Base-by-base conservation (phyloP, 2,329 filamentous ascomycete species). In the Biscogniauxia sp. region DNA sequence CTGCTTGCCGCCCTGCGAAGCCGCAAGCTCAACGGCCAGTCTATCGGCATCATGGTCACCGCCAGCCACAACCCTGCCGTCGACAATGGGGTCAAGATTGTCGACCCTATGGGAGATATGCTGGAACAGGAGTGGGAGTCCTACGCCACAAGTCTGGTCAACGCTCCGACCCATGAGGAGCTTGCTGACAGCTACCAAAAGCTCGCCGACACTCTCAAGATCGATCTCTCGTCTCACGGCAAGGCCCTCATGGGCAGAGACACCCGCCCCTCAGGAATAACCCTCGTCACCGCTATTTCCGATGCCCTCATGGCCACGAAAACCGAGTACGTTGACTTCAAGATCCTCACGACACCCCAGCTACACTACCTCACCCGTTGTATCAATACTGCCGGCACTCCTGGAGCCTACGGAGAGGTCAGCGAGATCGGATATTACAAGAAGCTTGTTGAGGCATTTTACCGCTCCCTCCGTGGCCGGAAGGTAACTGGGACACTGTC, bases 61-160 rank as follows among this genome's bases (percentile, higher is more conserved):
- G 93, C 93, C 64, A 96, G 91, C 72, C 93, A 97, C 82, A 97
- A 97, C 78, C 91, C 91, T 19, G 89, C 93, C 37, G 84, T 87
- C 69, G 93, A 97, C 78, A 97, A 97, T 76, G 93, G 93, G 56
- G 90, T 97, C 75, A 97, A 97, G 84, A 87, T 99, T 68, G 92
- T 99, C 65, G 95, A 99, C 76, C 95, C 95, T 13, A 90, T 96
- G 88, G 94, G 95, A 66, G 95, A 98, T 77, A 98, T 98, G 95
- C 84, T 97, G 55, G 92, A 96, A 85, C 89, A 93, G 76, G 91
- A 94, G 63, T 99, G 95, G 95, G 95, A 99, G 79, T 81, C 82
- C 45, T 89, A 93, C 75, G 93, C 93, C 57, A 98, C 95, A 41
- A 85, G 85, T 70, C 88, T 99, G 64, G 93, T 96, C 73, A 99